Evolutionary conservation across 2,329 filamentous ascomycete genomes (phyloP).

Genomic region (Tolypocladium ophioglossoides): DNA sequence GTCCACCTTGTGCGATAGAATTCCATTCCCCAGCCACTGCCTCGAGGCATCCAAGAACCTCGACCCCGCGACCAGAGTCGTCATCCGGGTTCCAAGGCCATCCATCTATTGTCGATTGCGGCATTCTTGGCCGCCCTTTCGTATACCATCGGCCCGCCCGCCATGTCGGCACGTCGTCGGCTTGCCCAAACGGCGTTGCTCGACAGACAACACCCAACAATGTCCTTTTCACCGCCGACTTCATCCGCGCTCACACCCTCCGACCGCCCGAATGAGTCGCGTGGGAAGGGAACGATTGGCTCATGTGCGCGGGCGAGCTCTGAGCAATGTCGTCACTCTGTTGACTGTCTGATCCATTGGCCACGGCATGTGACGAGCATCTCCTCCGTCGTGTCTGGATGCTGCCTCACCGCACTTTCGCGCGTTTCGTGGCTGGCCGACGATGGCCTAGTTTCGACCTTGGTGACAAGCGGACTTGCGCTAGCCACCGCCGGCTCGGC

Average conservation of each 20-base stretch:
- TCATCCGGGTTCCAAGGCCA: background rate
- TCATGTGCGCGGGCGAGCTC: background rate
- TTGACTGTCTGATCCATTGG: background rate
- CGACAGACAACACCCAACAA: background rate
- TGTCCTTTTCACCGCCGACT: background rate
- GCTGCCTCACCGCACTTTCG: slow-evolving; percentile 8
- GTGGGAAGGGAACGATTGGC: background rate
- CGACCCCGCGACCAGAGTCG: background rate
- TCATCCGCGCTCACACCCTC: background rate
- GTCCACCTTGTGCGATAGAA: background rate
- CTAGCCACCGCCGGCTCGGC: background rate
- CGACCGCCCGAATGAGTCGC: background rate
- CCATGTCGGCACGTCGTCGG: background rate
- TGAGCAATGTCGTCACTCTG: background rate
- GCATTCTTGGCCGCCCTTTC: background rate
- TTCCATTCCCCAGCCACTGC: background rate
- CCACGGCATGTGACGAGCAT: slow-evolving; percentile 2
- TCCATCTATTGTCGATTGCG: background rate
- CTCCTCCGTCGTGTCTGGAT: background rate
- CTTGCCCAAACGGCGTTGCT: background rate
- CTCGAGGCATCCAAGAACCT: background rate
- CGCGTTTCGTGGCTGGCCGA: slow-evolving; percentile 3
- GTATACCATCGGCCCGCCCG: background rate
- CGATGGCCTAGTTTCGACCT: slow-evolving; percentile 5
- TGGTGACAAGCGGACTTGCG: background rate